Evolutionary conservation across 225 moss, liverwort and hornwort species (phyloP), one percentile per base, ranked within the genome.

Genomic region (Anthoceros angustus): DNA sequence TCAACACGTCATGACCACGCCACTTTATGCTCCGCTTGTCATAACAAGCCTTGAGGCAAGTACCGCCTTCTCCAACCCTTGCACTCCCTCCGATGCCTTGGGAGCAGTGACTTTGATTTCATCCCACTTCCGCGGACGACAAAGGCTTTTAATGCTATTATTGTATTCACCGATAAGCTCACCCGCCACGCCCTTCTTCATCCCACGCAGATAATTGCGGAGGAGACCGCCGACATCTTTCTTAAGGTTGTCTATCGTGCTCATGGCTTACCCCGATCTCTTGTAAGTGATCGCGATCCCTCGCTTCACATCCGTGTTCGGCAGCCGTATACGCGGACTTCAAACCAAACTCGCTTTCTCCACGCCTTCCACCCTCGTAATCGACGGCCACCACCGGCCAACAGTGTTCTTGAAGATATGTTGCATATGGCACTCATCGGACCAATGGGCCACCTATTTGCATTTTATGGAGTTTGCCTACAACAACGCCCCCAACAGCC

Each of bases 141-240:
- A 6, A 6, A 63, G 3, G 74, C 70, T 5, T 68, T 15, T 66
- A 43, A 75, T 42, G 66, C 62, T 11, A 66, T 75, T 62, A 67
- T 64, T 0, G 75, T 74, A 18, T 15, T 74, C 41, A 66, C 70
- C 8, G 70, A 70, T 46, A 20, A 65, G 38, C 70, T 74, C 7
- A 7, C 49, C 14, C 5, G 49, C 5, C 15, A 14, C 16, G 14
- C 20, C 14, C 49, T 14, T 16, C 15, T 50, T 5, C 16, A 8
- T 12, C 43, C 49, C 15, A 11, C 49, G 5, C 15, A 14, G 16
- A 50, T 8, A 8, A 43, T 12, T 7, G 43, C 43, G 8, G 9
- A 50, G 49, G 49, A 50, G 10, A 20, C 49, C 15, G 5, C 6
- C 16, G 10, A 50, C 10, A 5, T 50, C 6, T 50, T 50, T 43